A percentile compares a stretch with the other conserved stretches of the same genome.
phyloP scores from a whole-genome alignment of 352 stramenopile species.

The Elongisporangium anandrum region DNA sequence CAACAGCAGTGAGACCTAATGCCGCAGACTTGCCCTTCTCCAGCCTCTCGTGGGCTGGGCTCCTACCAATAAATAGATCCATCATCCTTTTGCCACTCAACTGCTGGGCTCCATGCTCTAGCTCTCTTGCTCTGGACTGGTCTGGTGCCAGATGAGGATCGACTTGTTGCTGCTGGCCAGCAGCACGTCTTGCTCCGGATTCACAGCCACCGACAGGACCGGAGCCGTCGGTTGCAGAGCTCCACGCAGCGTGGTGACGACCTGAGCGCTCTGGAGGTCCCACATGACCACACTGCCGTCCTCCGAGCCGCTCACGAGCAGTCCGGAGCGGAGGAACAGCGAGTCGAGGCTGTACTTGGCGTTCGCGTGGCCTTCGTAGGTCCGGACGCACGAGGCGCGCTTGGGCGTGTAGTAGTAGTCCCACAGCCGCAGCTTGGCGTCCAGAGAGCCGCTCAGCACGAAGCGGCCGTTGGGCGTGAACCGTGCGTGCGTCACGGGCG shows the following conservation, averaged over 20 bases:
- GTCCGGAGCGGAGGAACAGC: constrained; percentile 56
- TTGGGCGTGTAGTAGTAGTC: constrained; percentile 38
- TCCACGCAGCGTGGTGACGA: constrained; percentile 50
- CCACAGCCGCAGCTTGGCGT: constrained; percentile 91
- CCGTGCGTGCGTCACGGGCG: constrained; percentile 67
- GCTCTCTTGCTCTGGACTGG: too few species aligned
- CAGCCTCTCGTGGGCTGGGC: too few species aligned
- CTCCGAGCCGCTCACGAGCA: constrained; percentile 91
- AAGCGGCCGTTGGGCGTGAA: constrained; percentile 95
- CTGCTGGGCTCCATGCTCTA: constrained; percentile 3
- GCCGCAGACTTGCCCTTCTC: not conserved
- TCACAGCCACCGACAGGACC: constrained; percentile 85
- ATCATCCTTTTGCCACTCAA: constrained; percentile 16
- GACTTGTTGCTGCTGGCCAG: constrained; percentile 80
- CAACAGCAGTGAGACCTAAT: constrained; percentile 22
- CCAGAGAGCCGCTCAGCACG: constrained; percentile 89
- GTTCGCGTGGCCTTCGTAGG: constrained; percentile 75
- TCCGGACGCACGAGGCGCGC: constrained; percentile 52
- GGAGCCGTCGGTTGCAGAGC: constrained; percentile 43
- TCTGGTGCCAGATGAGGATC: constrained; percentile 37
- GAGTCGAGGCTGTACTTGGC: constrained; percentile 86
- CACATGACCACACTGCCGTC: constrained; percentile 91
- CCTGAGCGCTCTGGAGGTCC: constrained; percentile 82
- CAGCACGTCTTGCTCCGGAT: constrained; percentile 59
- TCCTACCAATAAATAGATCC: constrained; percentile 53